Base-by-base conservation (phyloP, 345 rosid genomes). In the Salix udensis region DNA sequence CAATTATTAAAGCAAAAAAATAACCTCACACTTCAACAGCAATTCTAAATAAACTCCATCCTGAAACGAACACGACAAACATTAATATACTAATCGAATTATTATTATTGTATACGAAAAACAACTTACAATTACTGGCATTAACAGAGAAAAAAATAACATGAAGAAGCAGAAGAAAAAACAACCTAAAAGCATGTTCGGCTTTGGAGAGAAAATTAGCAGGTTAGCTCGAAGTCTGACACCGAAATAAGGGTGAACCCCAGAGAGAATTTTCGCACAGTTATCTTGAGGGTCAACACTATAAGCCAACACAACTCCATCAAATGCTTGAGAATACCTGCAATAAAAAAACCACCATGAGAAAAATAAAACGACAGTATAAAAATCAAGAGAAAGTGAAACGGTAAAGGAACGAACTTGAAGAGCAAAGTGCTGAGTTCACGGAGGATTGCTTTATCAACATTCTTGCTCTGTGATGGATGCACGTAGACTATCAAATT, bases 401-500 rank as follows among this genome's bases (percentile, higher is more conserved):
- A 37, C 65, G 76, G 53, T 4, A 53, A 65, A n/a, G 74, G 26
- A 77, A 73, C 74, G 77, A 80, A 93, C 98, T 86, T 88, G 91
- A 95, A 95, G 31, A 91, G 93, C 42, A 88, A 78, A 74, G 94
- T 68, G 80, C 97, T 91, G 74, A 96, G 93, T 85, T 93, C 88
- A 31, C 91, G 91, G 65, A 89, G 89, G n/a, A 95, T 88, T 1
- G 94, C 97, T 24, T 82, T 81, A 67, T 82, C 44, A 65, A 88
- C 82, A 68, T 84, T 83, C 39, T 82, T 83, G 81, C 88, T 75
- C 86, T 88, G 88, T 0, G 89, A 93, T 31, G 96, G 98, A 30
- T 88, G 98, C 26, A 93, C 71, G 78, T 83, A 85, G 14, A 90
- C 86, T 72, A 82, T 75, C 87, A 95, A 82, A 70, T 88, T 76